Base-by-base conservation (phyloP, 208 protist species). In the Leishmania mexicana region DNA sequence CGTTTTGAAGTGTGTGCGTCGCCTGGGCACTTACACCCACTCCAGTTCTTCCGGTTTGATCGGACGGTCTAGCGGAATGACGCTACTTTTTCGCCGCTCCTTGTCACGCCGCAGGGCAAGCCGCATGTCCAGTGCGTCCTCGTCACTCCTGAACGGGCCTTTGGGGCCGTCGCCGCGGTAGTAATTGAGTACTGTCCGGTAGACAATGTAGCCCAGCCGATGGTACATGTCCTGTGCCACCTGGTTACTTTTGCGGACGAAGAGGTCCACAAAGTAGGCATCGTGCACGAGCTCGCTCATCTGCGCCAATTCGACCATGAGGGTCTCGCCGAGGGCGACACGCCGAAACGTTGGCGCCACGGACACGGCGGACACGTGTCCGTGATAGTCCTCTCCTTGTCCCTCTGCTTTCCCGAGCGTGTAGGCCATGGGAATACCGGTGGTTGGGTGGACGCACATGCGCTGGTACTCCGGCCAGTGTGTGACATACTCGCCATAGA, bases 231-330 rank as follows among this genome's bases (percentile, higher is more conserved):
- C 90, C 78, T 99, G 97, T 0, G 99, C 99, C 6, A 99, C 94
- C 45, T 88, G 88, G 87, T 99, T 99, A 70, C 98, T 99, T 78
- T 95, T 91, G 47, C 99, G 96, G 19, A 99, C 99, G 86, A 99
- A 99, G 0, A 99, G 92, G 86, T 99, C 99, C 0, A 99, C 99
- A 95, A 99, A 99, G 85, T 99, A 99, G 24, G 97, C 98, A 79
- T 99, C 92, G 85, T 99, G 93, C 51, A 97, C 87, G 40, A 87
- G 74, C 58, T 81, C 83, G 24, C 94, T 93, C 21, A 92, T 96
- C n/a, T 96, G 81, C 83, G 99, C 99, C 62, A 99, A 84, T 57
- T 98, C 89, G 70, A 94, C 85, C 99, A 99, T 99, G 24, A 99
- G 88, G 10, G 90, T 88, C 77, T 96, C 91, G 3, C 96, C 99